Percentiles rank a stretch among this genome's conserved stretches.
Conservation (phyloP, 345 rosid species). For the Odontarrhena argentea region DNA sequence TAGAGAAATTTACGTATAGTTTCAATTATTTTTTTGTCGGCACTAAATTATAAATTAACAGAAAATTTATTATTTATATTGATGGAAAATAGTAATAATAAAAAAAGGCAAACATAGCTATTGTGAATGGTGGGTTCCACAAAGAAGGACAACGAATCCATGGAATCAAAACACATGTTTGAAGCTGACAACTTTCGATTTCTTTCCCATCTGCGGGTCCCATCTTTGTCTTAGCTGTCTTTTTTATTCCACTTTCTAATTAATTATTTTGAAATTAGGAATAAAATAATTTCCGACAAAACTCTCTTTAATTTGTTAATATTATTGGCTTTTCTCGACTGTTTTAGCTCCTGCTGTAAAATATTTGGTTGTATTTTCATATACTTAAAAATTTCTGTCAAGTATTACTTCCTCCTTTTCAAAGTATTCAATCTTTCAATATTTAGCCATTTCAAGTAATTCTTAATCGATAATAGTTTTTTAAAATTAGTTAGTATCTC, state of each 20-base stretch:
- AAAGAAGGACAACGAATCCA: constrained; percentile 42
- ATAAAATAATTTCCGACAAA: constrained; percentile 29
- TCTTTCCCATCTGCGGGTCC: constrained; percentile 36
- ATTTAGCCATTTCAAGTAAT: too few species aligned
- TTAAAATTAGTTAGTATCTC: too few species aligned
- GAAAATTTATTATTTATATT: neutral
- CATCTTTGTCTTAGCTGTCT: constrained; percentile 30
- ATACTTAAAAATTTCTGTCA: too few species aligned
- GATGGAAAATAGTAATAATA: neutral
- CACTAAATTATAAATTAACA: neutral
- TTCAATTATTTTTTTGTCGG: constrained; percentile 25
- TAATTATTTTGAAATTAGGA: too few species aligned
- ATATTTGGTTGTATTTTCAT: too few species aligned
- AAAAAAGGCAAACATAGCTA: constrained; percentile 21
- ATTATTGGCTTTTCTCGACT: neutral
- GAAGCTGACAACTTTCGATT: constrained; percentile 38
- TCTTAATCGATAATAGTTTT: too few species aligned
- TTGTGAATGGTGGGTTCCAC: constrained; percentile 41
- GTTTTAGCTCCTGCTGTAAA: too few species aligned
- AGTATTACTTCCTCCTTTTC: too few species aligned
- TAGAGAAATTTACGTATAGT: neutral
- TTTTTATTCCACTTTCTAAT: constrained; percentile 4
- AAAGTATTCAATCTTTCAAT: too few species aligned
- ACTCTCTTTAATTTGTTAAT: constrained; percentile 16
- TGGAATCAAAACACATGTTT: constrained; percentile 47